phyloP scores from a whole-genome alignment of 2,329 filamentous ascomycete genomes.

The Chalara sp. region DNA sequence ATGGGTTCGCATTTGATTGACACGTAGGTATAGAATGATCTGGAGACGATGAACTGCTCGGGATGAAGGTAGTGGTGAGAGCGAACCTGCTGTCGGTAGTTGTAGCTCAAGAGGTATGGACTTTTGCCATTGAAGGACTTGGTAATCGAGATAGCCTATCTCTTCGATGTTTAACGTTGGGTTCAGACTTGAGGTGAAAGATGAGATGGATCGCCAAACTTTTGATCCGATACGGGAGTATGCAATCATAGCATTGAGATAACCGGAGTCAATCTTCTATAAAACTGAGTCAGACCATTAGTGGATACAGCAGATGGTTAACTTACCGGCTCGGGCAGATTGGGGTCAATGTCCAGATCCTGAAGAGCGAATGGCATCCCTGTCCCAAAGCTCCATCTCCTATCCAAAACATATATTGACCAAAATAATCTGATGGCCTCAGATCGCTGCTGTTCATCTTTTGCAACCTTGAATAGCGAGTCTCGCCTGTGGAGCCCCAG shows the following conservation, averaged over 20 bases:
- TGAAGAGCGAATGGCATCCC: constrained; percentile 81
- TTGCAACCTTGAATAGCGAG: constrained; percentile 60
- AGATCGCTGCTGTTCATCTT: constrained; percentile 60
- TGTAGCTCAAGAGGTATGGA: constrained; percentile 58
- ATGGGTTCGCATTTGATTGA: constrained; percentile 85
- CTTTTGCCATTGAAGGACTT: constrained; percentile 83
- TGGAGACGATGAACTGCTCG: constrained; percentile 59
- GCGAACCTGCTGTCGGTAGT: constrained; percentile 40
- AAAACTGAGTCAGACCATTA: not conserved
- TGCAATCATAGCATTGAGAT: constrained; percentile 75
- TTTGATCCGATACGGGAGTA: constrained; percentile 80
- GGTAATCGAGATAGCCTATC: constrained; percentile 73
- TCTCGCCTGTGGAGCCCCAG: constrained; percentile 77
- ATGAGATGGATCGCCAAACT: constrained; percentile 69
- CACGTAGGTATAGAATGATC: constrained; percentile 76
- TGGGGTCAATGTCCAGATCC: constrained; percentile 77
- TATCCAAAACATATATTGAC: constrained; percentile 79
- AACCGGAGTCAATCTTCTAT: constrained; percentile 40
- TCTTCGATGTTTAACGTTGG: constrained; percentile 49
- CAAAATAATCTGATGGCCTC: constrained; percentile 72
- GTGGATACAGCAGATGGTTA: constrained; percentile 12
- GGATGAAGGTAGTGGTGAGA: constrained; percentile 27
- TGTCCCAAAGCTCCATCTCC: constrained; percentile 84
- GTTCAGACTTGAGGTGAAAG: constrained; percentile 12
- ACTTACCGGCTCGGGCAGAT: constrained; percentile 71